Conservation (phyloP, 2,329 filamentous ascomycete genomes). For the Beauveria sp. region DNA sequence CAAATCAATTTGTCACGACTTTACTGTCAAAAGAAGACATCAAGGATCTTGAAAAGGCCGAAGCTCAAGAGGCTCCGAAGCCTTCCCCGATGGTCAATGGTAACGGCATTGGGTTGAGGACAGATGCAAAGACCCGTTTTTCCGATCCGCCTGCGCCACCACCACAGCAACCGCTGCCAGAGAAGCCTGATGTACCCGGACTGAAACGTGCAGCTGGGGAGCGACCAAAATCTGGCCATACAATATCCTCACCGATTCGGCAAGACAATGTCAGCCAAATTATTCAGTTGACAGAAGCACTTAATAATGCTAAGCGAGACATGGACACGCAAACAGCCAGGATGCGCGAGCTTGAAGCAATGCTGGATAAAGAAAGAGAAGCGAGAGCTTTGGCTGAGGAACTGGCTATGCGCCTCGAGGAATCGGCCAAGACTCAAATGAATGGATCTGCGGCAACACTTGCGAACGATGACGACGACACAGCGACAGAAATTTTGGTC, state of each 20-base stretch:
- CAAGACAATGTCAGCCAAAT: constrained; percentile 64
- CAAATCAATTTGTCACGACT: constrained; percentile 71
- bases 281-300: constrained; percentile 72
- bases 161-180: constrained; percentile 84
- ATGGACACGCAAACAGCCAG: constrained; percentile 74
- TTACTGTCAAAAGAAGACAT: constrained; percentile 66
- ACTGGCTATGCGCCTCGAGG: constrained; percentile 61
- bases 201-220: constrained; percentile 73
- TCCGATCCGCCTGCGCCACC: constrained; percentile 90
- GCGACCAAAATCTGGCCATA: constrained; percentile 51
- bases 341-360: constrained; percentile 68
- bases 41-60: constrained; percentile 49
- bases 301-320: constrained; percentile 78
- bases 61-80: constrained; percentile 41
- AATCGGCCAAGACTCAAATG: constrained; percentile 34
- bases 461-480: constrained; percentile 16
- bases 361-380: constrained; percentile 70
- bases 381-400: constrained; percentile 83
- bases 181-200: constrained; percentile 77
- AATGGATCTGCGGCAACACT: constrained; percentile 19
- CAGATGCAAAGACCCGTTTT: constrained; percentile 76
- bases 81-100: constrained; percentile 41
- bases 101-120: constrained; percentile 48
- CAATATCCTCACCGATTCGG: constrained; percentile 50
- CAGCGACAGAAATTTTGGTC: constrained; percentile 12